A percentile compares a stretch with the other conserved stretches of the same genome.
These are phyloP conservation scores for Ilex asprella DNA, from an alignment of 257 asterid species.

Conservation along the genomic window DNA sequence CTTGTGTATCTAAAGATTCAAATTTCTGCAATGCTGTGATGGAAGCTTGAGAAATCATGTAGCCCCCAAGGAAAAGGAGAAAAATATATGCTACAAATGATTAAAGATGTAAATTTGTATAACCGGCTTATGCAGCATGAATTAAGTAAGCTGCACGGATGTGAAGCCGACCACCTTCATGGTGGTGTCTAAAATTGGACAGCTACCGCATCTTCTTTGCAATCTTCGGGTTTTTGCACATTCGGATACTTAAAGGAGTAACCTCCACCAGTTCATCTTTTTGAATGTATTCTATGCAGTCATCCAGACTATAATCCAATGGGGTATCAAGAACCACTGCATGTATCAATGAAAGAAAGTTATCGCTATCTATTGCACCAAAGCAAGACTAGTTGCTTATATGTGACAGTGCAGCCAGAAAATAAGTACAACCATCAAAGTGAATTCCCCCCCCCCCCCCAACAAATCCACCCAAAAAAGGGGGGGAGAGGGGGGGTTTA, in stretches of 20 bases:
- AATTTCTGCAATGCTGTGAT: not conserved
- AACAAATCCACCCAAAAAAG: no score
- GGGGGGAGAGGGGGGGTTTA: not conserved
- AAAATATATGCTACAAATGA: not conserved
- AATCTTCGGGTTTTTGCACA: conserved; percentile 78
- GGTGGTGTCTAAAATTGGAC: not conserved
- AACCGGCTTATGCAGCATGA: not conserved
- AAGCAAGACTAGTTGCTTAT: not conserved
- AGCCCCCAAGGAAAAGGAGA: not conserved
- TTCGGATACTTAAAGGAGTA: conserved; percentile 81
- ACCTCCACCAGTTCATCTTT: conserved; percentile 99
- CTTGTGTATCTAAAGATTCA: not conserved
- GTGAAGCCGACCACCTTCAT: conserved; percentile 6
- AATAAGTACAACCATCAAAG: not conserved
- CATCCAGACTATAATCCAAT: conserved; percentile 81
- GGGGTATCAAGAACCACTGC: conserved; percentile 89
- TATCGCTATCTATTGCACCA: not conserved
- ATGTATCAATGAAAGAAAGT: conserved; percentile 12
- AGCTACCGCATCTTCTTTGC: conserved; percentile 40
- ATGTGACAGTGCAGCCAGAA: not conserved
- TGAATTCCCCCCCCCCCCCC: no score
- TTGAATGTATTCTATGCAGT: conserved; percentile 99
- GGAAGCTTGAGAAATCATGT: not conserved
- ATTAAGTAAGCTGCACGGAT: not conserved
- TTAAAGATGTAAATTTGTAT: no score